Percentiles rank a stretch among this genome's conserved stretches.
Evolutionary conservation across 352 stramenopile species (phyloP).

Genomic region (Lagenidium giganteum): DNA sequence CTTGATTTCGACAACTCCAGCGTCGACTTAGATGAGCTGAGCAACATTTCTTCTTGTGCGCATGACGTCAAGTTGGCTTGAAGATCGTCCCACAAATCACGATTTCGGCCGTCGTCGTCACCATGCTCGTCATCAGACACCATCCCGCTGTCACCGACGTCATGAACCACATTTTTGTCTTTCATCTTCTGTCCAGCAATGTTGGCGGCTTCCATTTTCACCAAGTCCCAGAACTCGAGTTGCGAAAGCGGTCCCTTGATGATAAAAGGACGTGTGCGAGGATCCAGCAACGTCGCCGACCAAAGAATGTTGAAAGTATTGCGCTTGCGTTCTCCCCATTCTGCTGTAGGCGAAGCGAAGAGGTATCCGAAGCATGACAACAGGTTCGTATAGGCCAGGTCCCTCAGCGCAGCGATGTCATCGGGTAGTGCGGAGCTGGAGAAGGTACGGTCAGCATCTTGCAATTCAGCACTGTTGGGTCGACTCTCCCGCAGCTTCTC

Average conservation of each 20-base stretch:
- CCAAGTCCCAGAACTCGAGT: slow-evolving; percentile 62
- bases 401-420: slow-evolving; percentile 58
- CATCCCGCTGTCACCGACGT: no score
- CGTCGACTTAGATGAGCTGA: slow-evolving; percentile 58
- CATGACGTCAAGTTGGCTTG: slow-evolving; percentile 68
- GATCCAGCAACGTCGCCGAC: slow-evolving; percentile 65
- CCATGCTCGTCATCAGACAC: no score
- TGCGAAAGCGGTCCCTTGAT: slow-evolving; percentile 60
- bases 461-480: no score
- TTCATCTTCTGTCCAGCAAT: slow-evolving; percentile 50
- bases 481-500: slow-evolving; percentile 43
- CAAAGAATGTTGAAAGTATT: slow-evolving; percentile 64
- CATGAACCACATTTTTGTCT: slow-evolving; percentile 27
- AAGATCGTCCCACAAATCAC: slow-evolving; percentile 71
- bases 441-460: no score
- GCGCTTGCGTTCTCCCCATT: slow-evolving; percentile 35
- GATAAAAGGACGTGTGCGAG: slow-evolving; percentile 68
- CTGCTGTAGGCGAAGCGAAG: slow-evolving; percentile 33
- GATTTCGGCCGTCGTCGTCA: slow-evolving; percentile 19
- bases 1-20: slow-evolving; percentile 64
- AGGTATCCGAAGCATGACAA: slow-evolving; percentile 52
- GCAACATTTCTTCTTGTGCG: slow-evolving; percentile 69
- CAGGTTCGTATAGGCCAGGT: slow-evolving; percentile 48
- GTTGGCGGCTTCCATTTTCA: slow-evolving; percentile 51
- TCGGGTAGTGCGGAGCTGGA: slow-evolving; percentile 26